These are phyloP conservation scores for Pyrus communis DNA, from an alignment of 306 rosid species.

Conservation along the genomic window DNA sequence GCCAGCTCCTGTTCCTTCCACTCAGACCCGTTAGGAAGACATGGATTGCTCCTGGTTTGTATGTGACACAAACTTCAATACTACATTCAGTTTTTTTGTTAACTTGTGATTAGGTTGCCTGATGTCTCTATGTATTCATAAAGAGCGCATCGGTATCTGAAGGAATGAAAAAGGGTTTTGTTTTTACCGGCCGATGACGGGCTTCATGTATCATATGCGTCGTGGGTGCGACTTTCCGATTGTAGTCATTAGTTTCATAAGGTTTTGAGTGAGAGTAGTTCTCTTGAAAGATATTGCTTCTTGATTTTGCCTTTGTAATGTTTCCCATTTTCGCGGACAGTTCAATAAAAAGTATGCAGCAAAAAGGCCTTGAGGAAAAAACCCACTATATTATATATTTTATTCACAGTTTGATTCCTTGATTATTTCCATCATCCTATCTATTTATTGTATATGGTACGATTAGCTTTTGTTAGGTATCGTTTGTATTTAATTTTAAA, in stretches of 20 bases:
- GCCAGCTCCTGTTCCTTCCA: slow-evolving; percentile 43
- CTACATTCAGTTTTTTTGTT: slow-evolving; percentile 27
- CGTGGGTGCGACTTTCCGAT: slow-evolving; percentile 18
- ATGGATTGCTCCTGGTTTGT: not conserved
- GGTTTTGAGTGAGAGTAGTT: slow-evolving; percentile 26
- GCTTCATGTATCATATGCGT: slow-evolving; percentile 44
- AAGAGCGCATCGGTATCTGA: slow-evolving; percentile 12
- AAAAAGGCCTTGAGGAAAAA: slow-evolving; percentile 25
- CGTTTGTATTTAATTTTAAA: too few relatives aligned
- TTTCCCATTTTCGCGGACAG: slow-evolving; percentile 22
- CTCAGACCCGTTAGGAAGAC: slow-evolving; percentile 42
- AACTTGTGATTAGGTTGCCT: slow-evolving; percentile 33
- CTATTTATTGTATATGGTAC: too few relatives aligned
- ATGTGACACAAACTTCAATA: slow-evolving; percentile 23
- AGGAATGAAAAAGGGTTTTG: slow-evolving; percentile 3
- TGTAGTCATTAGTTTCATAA: slow-evolving; percentile 19
- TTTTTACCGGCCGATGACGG: slow-evolving; percentile 10
- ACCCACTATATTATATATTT: not conserved
- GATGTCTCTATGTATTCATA: slow-evolving; percentile 24
- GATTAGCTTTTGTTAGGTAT: too few relatives aligned
- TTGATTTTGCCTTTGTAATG: slow-evolving; percentile 23
- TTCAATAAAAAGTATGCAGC: slow-evolving; percentile 35
- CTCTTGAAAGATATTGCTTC: slow-evolving; percentile 17
- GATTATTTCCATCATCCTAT: not conserved
- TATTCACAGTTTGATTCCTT: not conserved